Conservation (phyloP, 768 basidiomycete species). For the Pulveroboletus sp. region DNA sequence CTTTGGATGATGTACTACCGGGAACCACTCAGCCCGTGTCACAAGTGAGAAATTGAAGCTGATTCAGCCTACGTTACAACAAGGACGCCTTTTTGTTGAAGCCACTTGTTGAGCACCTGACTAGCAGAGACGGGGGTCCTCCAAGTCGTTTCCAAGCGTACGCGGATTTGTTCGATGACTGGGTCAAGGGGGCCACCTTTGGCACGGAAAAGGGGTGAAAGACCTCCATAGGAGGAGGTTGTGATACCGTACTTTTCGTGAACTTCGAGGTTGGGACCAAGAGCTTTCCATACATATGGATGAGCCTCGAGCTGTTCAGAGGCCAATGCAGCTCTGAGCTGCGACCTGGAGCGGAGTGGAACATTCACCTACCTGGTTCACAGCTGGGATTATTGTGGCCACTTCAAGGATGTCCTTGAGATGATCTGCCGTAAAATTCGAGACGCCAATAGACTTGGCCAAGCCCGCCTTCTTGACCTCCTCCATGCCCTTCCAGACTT, state of each 20-base stretch:
- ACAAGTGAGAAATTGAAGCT: neutral
- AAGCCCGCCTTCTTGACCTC: conserved; percentile 42
- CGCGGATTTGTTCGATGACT: conserved; percentile 33
- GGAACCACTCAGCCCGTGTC: neutral
- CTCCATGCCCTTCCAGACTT: conserved; percentile 61
- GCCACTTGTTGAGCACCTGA: conserved; percentile 30
- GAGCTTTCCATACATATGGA: conserved; percentile 45
- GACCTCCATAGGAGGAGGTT: conserved; percentile 37
- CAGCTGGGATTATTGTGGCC: conserved; percentile 43
- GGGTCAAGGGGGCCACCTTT: conserved; percentile 38
- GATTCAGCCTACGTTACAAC: conserved; percentile 28
- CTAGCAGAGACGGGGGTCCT: conserved; percentile 24
- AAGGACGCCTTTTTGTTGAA: conserved; percentile 26
- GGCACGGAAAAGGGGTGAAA: conserved; percentile 34
- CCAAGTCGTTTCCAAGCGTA: conserved; percentile 23
- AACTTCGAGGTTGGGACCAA: conserved; percentile 33
- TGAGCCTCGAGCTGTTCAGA: conserved; percentile 45
- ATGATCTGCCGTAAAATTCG: conserved; percentile 46
- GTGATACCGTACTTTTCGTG: conserved; percentile 36
- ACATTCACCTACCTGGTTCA: conserved; percentile 43
- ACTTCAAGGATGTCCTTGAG: conserved; percentile 41
- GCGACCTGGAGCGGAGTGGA: neutral
- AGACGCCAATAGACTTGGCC: conserved; percentile 46
- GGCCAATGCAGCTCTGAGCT: neutral
- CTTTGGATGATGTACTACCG: conserved; percentile 32